Conservation (phyloP, 164 flowering plant genomes). For the Platanus orientalis region DNA sequence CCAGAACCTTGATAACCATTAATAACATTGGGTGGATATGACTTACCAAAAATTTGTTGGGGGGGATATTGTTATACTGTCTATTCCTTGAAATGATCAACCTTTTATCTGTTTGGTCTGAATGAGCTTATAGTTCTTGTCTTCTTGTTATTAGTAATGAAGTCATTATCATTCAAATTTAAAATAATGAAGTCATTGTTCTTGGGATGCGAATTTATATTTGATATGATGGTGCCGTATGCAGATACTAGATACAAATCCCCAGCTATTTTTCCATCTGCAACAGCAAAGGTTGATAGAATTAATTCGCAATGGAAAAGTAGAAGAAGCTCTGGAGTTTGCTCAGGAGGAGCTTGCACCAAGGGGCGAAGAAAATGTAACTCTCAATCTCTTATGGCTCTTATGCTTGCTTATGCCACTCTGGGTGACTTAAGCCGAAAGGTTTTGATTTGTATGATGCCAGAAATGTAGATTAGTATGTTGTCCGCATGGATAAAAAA, state of each 20-base stretch:
- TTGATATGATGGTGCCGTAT: constrained; percentile 11
- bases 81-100: neutral
- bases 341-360: constrained; percentile 99
- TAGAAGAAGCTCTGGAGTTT: constrained; percentile 87
- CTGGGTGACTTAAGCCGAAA: neutral
- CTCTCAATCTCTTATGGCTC: constrained; percentile 1
- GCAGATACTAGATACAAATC: constrained; percentile 96
- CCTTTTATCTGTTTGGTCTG: neutral
- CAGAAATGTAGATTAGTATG: neutral
- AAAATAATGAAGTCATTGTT: neutral
- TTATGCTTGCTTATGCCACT: neutral
- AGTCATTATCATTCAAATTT: no score
- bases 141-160: neutral
- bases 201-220: neutral
- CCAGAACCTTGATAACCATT: no score
- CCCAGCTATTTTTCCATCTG: constrained; percentile 91
- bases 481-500: neutral
- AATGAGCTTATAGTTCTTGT: neutral
- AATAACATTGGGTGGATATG: no score
- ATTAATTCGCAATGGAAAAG: constrained; percentile 77
- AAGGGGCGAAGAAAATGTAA: constrained; percentile 96
- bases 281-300: constrained; percentile 96
- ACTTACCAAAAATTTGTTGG: no score
- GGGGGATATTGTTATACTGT: neutral
- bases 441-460: neutral